Base-by-base conservation (phyloP, 2,329 filamentous ascomycete genomes). In the Ceratocystis albifundus region DNA sequence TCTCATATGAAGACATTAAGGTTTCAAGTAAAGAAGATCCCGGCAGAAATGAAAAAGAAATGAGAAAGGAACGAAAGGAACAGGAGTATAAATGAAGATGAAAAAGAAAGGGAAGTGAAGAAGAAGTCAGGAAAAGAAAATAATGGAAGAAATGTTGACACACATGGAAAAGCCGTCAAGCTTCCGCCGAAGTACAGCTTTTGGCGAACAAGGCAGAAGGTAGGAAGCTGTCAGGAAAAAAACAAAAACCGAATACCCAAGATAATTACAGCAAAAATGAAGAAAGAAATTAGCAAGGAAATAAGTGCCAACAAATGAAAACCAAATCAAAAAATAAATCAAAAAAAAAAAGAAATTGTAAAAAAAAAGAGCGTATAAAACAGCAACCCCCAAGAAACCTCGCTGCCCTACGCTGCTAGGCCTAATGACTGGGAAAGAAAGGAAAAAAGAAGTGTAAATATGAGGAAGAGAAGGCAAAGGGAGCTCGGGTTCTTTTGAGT, bases 281-380 rank as follows among this genome's bases (percentile, higher is more conserved):
- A 61, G 41, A 30, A 66, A 22, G 12, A 53, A 61, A 66, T 25
- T 28, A 30, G 61, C 28, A 62, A 44, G 20, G 61, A 53, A 36
- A 66, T 53, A 46, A 20, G 73, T 69, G 20, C 59, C 69, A 25
- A 36, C 32, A 53, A 64, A 44, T 30, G 25, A 44, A 15, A 20
- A 7, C 15, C 50, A 57, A 57, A 22, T 17, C 28, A 10, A 50
- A 30, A 66, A 30, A 66, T 7, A 20, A 36, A 41, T n/a, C n/a
- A 36, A 36, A 61, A 55, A 61, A 53, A 25, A 45, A 28, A 28
- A 0, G 3, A 28, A 28, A n/a, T n/a, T n/a, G n/a, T n/a, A 64
- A 28, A 50, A 30, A 64, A 63, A 67, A n/a, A 65, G 48, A 22
- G 61, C 30, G 25, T 48, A 44, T 46, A 17, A 63, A 62, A 53